Conservation (phyloP, 495 filamentous ascomycete species). For the Neurospora sp. region DNA sequence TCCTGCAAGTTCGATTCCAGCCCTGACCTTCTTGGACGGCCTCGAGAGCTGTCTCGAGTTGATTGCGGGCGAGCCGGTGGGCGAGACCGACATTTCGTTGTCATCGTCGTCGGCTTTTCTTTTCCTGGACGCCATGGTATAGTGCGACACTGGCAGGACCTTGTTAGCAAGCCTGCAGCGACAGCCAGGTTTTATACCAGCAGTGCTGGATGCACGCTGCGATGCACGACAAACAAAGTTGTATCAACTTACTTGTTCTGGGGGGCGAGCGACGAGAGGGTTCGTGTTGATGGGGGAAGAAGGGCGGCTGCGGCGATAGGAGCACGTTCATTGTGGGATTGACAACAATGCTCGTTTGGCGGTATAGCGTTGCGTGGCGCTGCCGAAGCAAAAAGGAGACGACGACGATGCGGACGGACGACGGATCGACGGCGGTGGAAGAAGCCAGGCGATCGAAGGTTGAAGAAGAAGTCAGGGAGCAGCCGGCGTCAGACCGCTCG, state of each 20-base stretch:
- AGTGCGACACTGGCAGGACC: conserved; percentile 42
- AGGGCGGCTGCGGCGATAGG: conserved; percentile 47
- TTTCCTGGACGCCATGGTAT: conserved; percentile 53
- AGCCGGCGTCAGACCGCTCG: not conserved
- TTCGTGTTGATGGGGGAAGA: conserved; percentile 70
- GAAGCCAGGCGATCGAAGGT: not conserved
- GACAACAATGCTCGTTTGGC: conserved; percentile 1
- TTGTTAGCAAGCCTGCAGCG: conserved; percentile 11
- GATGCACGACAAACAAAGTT: conserved; percentile 4
- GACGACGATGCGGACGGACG: not conserved
- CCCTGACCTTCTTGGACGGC: conserved; percentile 49
- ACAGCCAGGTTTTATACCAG: not conserved
- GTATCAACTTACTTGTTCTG: conserved; percentile 51
- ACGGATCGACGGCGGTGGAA: not conserved
- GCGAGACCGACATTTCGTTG: conserved; percentile 82
- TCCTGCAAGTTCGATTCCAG: conserved; percentile 56
- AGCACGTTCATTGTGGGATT: conserved; percentile 39
- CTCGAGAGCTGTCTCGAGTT: conserved; percentile 52
- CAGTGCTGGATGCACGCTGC: not conserved
- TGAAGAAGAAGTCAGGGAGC: not conserved
- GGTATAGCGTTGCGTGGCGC: not conserved
- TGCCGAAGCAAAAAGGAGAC: conserved; percentile 4
- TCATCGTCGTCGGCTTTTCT: conserved; percentile 84
- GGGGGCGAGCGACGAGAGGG: conserved; percentile 59
- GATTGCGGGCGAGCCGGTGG: conserved; percentile 66